phyloP scores from a whole-genome alignment of 2,329 filamentous ascomycete genomes.

The Alternaria gaisen region DNA sequence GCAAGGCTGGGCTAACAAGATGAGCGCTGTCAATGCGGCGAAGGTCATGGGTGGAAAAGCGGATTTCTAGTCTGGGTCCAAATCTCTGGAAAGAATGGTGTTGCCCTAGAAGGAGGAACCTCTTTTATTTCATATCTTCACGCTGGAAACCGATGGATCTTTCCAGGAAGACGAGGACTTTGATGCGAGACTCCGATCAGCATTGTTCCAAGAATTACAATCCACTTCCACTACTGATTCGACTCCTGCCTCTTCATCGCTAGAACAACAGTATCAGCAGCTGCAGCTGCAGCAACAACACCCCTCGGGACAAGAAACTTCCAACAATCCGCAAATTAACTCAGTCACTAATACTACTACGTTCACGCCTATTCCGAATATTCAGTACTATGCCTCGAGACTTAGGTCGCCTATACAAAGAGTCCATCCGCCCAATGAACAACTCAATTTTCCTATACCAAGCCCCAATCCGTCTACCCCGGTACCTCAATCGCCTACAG shows the following conservation, averaged over 20 bases:
- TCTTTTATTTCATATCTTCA: not conserved
- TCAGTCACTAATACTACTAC: not conserved
- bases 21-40: conserved; percentile 93
- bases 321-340: not conserved
- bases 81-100: not conserved
- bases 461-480: not conserved
- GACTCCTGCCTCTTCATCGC: not conserved
- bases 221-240: not conserved
- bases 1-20: conserved; percentile 91
- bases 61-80: conserved; percentile 43
- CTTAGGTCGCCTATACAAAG: not conserved
- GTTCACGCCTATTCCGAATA: not conserved
- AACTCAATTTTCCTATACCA: not conserved
- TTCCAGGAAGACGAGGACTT: not conserved
- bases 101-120: not conserved
- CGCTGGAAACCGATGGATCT: not conserved
- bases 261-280: not conserved
- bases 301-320: not conserved
- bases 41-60: conserved; percentile 70
- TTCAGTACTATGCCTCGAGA: not conserved
- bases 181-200: not conserved
- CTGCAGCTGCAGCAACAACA: not conserved
- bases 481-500: not conserved
- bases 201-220: not conserved
- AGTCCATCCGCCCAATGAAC: not conserved